Percentiles rank a stretch among this genome's conserved stretches.
Evolutionary conservation across 805 yeast genomes (phyloP).

Genomic region (Yamadazyma takamatsuzukensis): DNA sequence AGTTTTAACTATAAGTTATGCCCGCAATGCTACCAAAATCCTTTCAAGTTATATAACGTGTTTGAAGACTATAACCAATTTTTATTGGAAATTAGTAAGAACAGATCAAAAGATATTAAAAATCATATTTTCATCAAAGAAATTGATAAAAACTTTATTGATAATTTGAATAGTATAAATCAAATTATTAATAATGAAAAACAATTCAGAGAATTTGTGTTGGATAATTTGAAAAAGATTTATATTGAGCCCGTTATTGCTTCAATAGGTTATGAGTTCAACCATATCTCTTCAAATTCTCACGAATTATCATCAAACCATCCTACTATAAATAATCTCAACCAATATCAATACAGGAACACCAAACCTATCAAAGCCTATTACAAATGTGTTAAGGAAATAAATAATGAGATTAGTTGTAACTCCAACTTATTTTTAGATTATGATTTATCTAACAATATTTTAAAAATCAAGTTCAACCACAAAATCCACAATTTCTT

Average conservation of each 20-base stretch:
- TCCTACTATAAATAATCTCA: constrained; percentile 7
- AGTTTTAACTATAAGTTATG: constrained; percentile 26
- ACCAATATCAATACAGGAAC: constrained; percentile 13
- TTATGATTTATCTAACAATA: constrained; percentile 13
- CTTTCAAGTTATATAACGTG: constrained; percentile 23
- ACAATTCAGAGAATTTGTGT: constrained; percentile 31
- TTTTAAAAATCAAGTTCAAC: constrained; percentile 14
- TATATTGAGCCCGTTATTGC: constrained; percentile 40
- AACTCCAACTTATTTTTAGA: constrained; percentile 15
- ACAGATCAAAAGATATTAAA: constrained; percentile 12
- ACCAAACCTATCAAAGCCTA: constrained; percentile 21
- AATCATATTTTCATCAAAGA: constrained; percentile 19
- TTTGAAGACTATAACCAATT: constrained; percentile 26
- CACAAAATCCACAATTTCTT: constrained; percentile 12
- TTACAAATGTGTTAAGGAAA: constrained; percentile 17
- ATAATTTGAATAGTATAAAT: constrained; percentile 18
- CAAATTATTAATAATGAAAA: constrained; percentile 24
- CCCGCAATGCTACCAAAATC: constrained; percentile 25
- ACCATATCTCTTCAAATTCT: constrained; percentile 29
- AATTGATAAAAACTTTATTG: constrained; percentile 17
- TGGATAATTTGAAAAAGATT: constrained; percentile 31
- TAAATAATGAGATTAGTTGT: constrained; percentile 11
- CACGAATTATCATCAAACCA: constrained; percentile 18
- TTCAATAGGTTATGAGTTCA: constrained; percentile 24
- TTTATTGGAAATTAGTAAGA: constrained; percentile 17